Conservation (phyloP, 192 early-diverging fungal species). For the Backusella liffmaniae region DNA sequence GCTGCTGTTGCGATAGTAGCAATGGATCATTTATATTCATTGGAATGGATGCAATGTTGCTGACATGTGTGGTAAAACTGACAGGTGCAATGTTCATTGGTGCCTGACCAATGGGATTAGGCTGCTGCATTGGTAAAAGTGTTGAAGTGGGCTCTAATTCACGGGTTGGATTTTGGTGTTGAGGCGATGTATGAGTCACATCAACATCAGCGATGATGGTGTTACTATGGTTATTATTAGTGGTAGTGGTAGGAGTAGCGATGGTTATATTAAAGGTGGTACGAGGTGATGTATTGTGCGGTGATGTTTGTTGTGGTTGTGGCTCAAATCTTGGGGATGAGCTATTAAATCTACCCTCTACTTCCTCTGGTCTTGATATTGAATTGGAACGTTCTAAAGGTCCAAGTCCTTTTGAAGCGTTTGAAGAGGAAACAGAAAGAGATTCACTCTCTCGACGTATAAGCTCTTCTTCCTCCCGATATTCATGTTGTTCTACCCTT, state of each 20-base stretch:
- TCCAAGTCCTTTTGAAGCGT: neutral
- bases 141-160: neutral
- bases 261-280: neutral
- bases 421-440: neutral
- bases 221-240: neutral
- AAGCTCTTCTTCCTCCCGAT: neutral
- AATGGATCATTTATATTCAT: neutral
- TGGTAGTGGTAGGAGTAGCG: neutral
- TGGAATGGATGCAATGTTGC: neutral
- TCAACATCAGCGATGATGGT: neutral
- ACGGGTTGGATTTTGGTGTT: neutral
- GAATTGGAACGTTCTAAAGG: neutral
- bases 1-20: neutral
- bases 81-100: neutral
- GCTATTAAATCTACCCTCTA: neutral
- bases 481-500: neutral
- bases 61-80: neutral
- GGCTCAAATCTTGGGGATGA: neutral
- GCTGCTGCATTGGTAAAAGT: neutral
- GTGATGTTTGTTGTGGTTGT: slow-evolving; percentile 10
- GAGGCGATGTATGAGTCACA: neutral
- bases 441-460: slow-evolving; percentile 7
- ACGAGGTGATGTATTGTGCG: neutral
- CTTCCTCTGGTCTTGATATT: neutral
- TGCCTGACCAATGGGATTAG: neutral